These are phyloP conservation scores for Rhizopus delemar DNA, from an alignment of 371 early-diverging fungal species.

Conservation along the genomic window DNA sequence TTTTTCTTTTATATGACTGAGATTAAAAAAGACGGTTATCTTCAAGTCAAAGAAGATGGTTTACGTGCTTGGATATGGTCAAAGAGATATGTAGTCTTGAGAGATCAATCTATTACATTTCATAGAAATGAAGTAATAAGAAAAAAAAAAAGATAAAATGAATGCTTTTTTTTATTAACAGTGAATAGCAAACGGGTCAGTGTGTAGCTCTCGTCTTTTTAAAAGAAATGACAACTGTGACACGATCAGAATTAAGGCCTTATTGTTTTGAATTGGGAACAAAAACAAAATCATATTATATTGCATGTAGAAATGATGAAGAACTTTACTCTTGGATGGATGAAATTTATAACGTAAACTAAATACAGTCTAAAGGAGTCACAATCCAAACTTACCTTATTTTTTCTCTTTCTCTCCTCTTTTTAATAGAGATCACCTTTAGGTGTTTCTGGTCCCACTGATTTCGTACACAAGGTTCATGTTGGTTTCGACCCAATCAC, in stretches of 20 bases:
- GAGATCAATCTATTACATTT: conserved; percentile 79
- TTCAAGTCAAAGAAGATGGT: conserved; percentile 76
- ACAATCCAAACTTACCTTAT: background rate
- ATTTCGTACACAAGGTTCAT: conserved; percentile 85
- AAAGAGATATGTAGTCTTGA: conserved; percentile 82
- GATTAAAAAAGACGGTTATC: conserved; percentile 66
- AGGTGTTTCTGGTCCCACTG: conserved; percentile 76
- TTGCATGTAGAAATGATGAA: conserved; percentile 78
- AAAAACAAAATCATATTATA: conserved; percentile 70
- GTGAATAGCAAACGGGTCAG: conserved; percentile 38
- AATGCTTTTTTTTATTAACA: conserved; percentile 23
- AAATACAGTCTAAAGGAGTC: background rate
- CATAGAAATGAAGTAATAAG: conserved; percentile 78
- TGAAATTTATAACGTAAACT: conserved; percentile 70
- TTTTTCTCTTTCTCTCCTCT: background rate
- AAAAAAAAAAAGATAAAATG: background rate
- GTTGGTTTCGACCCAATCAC: conserved; percentile 84
- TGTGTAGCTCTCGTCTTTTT: conserved; percentile 70
- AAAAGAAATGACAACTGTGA: conserved; percentile 71
- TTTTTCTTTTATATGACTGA: conserved; percentile 26
- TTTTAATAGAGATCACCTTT: conserved; percentile 40
- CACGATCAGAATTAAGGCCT: conserved; percentile 69
- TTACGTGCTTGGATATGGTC: conserved; percentile 81
- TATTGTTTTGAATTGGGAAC: conserved; percentile 81
- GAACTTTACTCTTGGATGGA: conserved; percentile 90